Evolutionary conservation across 2,329 filamentous ascomycete genomes (phyloP).

Genomic region (Aspergillus glaucus): DNA sequence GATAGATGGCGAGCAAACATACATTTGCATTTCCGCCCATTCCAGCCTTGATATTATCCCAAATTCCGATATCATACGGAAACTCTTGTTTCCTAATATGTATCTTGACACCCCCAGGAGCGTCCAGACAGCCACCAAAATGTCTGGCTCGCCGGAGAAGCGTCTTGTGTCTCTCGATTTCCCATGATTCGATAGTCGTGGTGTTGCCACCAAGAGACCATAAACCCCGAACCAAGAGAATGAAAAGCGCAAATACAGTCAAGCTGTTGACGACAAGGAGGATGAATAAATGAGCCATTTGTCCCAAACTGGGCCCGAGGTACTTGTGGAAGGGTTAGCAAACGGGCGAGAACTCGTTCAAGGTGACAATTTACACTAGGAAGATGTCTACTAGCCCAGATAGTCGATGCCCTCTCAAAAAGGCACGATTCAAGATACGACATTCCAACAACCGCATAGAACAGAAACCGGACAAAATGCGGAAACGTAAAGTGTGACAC

Average conservation of each 20-base stretch:
- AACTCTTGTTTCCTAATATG: constrained; percentile 56
- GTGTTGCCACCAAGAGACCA: constrained; percentile 54
- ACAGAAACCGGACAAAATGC: constrained; percentile 59
- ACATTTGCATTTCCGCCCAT: constrained; percentile 52
- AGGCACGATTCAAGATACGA: constrained; percentile 51
- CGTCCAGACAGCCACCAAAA: constrained; percentile 54
- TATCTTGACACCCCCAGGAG: constrained; percentile 50
- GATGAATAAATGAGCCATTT: constrained; percentile 52
- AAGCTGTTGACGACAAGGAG: constrained; percentile 51
- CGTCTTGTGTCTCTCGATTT: constrained; percentile 45
- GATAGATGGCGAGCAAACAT: constrained; percentile 6
- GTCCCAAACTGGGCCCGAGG: constrained; percentile 49
- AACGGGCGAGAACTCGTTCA: background rate
- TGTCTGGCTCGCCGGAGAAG: constrained; percentile 40
- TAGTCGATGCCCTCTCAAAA: constrained; percentile 43
- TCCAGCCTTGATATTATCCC: constrained; percentile 51
- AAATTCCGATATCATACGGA: constrained; percentile 60
- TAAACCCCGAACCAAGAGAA: constrained; percentile 50
- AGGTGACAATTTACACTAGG: constrained; percentile 46
- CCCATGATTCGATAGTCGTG: constrained; percentile 62
- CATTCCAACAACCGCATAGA: constrained; percentile 55
- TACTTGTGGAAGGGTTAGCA: constrained; percentile 39
- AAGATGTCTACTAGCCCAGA: constrained; percentile 52
- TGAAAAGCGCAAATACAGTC: constrained; percentile 49
- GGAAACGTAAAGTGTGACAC: constrained; percentile 61